Base-by-base conservation (phyloP, 345 rosid genomes). In the Orychophragmus violaceus region DNA sequence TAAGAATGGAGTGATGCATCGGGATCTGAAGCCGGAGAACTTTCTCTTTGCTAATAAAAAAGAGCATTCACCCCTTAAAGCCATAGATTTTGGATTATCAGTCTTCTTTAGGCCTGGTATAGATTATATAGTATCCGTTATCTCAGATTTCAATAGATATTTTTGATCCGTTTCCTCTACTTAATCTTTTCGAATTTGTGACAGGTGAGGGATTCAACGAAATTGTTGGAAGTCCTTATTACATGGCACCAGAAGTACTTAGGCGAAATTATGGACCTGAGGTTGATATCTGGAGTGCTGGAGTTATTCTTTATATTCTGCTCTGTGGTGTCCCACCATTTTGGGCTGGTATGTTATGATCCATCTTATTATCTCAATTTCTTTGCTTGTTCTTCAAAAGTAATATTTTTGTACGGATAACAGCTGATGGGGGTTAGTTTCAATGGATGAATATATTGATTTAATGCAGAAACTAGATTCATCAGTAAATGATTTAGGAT, bases 201-300 rank as follows among this genome's bases (percentile, higher is more conserved):
- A 42, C 77, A 90, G 97, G 90, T 32, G 86, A 90, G 79, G 75
- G 62, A 59, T 87, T 90, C 44, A 82, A 82, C 14, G 97, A 90
- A 82, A 90, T 90, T 61, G 97, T 90, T 45, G 97, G 97, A 63
- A 90, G 97, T 72, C 97, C 97, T 69, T 90, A 90, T 68, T 90
- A 90, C 85, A 89, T 89, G 96, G 96, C 96, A 49, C 96, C 96
- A 1, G 96, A 89, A 78, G 90, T 89, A 59, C 84, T 89, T 28
- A 80, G 69, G 65, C 86, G 96, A 39, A 80, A 87, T 65, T 89
- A 89, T 51, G 96, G 96, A 45, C 94, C 88, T 51, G 93, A 89
- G 69, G 75, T 89, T 78, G 96, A 89, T 79, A 83, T 89, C 19
- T 89, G 96, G 96, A 89, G 96, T 80, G 94, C 94, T 70, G 96